Evolutionary conservation across 208 protist species (phyloP).

Genomic region (Wallacemonas sp.): DNA sequence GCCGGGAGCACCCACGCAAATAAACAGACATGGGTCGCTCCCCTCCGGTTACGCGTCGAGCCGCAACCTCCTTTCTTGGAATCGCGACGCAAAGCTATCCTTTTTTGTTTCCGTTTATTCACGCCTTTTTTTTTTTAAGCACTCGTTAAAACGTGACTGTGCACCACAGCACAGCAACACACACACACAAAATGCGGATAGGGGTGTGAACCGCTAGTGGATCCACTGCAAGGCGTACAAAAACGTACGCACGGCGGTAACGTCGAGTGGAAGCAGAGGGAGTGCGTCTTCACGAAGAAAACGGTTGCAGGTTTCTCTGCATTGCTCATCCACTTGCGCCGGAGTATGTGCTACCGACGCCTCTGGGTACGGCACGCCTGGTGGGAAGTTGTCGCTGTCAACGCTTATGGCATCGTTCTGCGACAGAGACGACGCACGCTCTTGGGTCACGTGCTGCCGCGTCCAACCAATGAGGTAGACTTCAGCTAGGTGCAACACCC

Average conservation of each 20-base stretch:
- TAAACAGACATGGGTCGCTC: too few relatives aligned
- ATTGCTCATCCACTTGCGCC: background rate
- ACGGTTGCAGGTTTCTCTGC: background rate
- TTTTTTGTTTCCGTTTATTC: too few relatives aligned
- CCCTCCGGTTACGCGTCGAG: too few relatives aligned
- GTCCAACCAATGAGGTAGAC: background rate
- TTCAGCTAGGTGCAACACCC: conserved; percentile 16
- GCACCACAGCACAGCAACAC: too few relatives aligned
- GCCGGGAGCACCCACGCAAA: too few relatives aligned
- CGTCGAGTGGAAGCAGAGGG: conserved; percentile 32
- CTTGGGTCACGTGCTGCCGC: too few relatives aligned
- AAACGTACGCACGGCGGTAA: conserved; percentile 26
- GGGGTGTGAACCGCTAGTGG: conserved; percentile 31
- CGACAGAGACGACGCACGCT: conserved; percentile 1
- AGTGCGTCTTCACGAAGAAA: conserved; percentile 18
- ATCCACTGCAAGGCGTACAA: conserved; percentile 43
- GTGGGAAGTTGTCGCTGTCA: background rate
- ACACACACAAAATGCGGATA: background rate
- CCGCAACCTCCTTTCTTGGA: too few relatives aligned
- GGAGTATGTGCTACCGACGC: background rate
- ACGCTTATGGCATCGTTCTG: background rate
- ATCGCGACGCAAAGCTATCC: too few relatives aligned
- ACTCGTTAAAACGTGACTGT: too few relatives aligned
- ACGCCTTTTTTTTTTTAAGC: too few relatives aligned
- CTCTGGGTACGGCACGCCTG: background rate